Base-by-base conservation (phyloP, 1,284 basidiomycete species). In the Pyrrhoderma lamaoense region DNA sequence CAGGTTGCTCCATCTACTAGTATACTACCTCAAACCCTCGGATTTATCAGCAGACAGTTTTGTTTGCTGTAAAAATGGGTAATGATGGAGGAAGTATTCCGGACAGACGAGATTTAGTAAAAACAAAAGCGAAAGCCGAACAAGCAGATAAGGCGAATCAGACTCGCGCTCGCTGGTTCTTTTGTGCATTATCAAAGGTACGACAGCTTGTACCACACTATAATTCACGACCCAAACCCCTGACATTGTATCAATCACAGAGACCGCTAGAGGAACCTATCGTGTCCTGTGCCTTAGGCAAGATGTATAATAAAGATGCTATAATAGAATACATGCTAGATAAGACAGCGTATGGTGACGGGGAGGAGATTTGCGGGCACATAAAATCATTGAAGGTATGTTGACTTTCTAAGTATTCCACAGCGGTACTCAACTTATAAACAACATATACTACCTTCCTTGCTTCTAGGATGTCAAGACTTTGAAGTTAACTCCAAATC, bases 271-370 rank as follows among this genome's bases (percentile, higher is more conserved):
- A 83, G 59, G 82, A 90, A 56, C 93, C 93, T 0, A 74, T 95
- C 11, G 93, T 95, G 0, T 84, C 91, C 0, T 94, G 92, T 67
- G 82, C 83, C 0, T 72, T 96, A 0, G 93, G 93, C 22, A 93
- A 93, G 65, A 72, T 96, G 1, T 96, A 95, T 65, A 97, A 96
- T 69, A 95, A 94, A 65, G 93, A 93, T 62, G 82, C 92, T 0
- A 71, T 96, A 39, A 76, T 96, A 45, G 90, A 94, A 64, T 93
- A 83, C 65, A 73, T 95, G 34, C 69, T 96, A 21, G 86, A 94
- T 65, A 82, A 79, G 61, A 69, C 76, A 8, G 72, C 79, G 0
- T 89, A 87, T 62, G 89, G 89, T 8, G 89, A 93, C 57, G 89
- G 89, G 0, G 84, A 87, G 57, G 74, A 80, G 58, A 91, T 92